phyloP scores from a whole-genome alignment of 345 rosid genomes.

The Orychophragmus violaceus region DNA sequence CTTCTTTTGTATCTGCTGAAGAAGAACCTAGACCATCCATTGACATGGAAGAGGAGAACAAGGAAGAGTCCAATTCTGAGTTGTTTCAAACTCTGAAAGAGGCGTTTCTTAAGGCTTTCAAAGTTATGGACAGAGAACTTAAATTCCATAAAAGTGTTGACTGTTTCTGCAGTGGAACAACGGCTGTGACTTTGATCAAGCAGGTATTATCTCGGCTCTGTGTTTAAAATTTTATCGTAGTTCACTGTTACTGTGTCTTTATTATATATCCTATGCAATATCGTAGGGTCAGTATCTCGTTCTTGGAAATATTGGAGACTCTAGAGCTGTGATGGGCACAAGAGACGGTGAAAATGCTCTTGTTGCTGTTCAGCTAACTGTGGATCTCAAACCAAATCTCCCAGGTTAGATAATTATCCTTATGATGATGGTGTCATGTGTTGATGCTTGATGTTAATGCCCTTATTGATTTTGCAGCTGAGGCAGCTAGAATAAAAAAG shows the following conservation, averaged over 20 bases:
- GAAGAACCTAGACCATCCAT: slow-evolving; percentile 54
- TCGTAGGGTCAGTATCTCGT: slow-evolving; percentile 68
- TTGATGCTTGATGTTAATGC: neutral
- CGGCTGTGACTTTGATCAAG: slow-evolving; percentile 90
- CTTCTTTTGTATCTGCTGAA: slow-evolving; percentile 47
- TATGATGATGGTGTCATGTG: neutral
- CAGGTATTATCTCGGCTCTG: slow-evolving; percentile 45
- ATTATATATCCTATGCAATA: neutral
- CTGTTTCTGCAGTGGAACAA: slow-evolving; percentile 96
- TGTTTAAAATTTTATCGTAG: neutral
- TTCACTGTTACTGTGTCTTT: neutral
- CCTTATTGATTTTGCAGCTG: slow-evolving; percentile 44
- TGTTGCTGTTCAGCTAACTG: slow-evolving; percentile 84
- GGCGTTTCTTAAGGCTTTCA: slow-evolving; percentile 85
- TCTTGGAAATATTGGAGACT: slow-evolving; percentile 90
- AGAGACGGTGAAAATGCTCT: slow-evolving; percentile 60
- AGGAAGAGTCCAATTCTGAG: slow-evolving; percentile 42
- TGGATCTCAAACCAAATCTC: slow-evolving; percentile 96
- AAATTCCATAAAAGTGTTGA: slow-evolving; percentile 65
- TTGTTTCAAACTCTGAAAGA: slow-evolving; percentile 63
- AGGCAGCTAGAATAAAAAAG: slow-evolving; percentile 83
- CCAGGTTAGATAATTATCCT: slow-evolving; percentile 51
- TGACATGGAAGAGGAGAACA: slow-evolving; percentile 37
- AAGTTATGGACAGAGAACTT: slow-evolving; percentile 90
- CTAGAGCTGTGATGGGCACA: slow-evolving; percentile 86